Evolutionary conservation across 1,284 basidiomycete genomes (phyloP).

Genomic region (Cronartium ribicola): DNA sequence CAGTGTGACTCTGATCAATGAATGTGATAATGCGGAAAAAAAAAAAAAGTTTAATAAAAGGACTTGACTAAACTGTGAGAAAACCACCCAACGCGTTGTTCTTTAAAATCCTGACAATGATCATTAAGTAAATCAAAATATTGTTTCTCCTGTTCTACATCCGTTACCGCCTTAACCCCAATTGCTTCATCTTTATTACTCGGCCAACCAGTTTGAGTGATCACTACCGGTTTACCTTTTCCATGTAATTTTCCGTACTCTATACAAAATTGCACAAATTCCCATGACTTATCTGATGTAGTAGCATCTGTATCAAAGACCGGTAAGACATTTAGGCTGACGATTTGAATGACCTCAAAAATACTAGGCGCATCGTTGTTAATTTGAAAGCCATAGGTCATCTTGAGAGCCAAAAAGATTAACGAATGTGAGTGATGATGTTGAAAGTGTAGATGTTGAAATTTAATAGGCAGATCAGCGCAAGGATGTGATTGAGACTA

Average conservation of each 20-base stretch:
- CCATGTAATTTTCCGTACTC: neutral
- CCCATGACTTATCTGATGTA: slow-evolving; percentile 63
- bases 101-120: slow-evolving; percentile 55
- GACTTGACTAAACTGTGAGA: slow-evolving; percentile 61
- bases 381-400: slow-evolving; percentile 43
- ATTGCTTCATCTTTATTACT: slow-evolving; percentile 45
- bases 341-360: slow-evolving; percentile 62
- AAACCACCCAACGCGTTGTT: slow-evolving; percentile 66
- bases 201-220: slow-evolving; percentile 49
- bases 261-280: slow-evolving; percentile 61
- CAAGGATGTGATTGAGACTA: neutral
- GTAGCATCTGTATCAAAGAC: slow-evolving; percentile 64
- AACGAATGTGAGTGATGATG: slow-evolving; percentile 60
- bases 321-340: slow-evolving; percentile 67
- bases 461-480: slow-evolving; percentile 46
- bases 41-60: slow-evolving; percentile 54
- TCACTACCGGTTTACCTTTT: neutral
- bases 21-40: neutral
- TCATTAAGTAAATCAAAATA: slow-evolving; percentile 59
- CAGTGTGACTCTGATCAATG: neutral
- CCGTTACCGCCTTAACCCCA: slow-evolving; percentile 44
- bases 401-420: slow-evolving; percentile 45
- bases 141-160: slow-evolving; percentile 53
- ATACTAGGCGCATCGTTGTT: slow-evolving; percentile 51
- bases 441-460: slow-evolving; percentile 60